Percentiles rank a stretch among this genome's conserved stretches.
Conservation (phyloP, 2,329 filamentous ascomycete species). For the Triangularia setosa region DNA sequence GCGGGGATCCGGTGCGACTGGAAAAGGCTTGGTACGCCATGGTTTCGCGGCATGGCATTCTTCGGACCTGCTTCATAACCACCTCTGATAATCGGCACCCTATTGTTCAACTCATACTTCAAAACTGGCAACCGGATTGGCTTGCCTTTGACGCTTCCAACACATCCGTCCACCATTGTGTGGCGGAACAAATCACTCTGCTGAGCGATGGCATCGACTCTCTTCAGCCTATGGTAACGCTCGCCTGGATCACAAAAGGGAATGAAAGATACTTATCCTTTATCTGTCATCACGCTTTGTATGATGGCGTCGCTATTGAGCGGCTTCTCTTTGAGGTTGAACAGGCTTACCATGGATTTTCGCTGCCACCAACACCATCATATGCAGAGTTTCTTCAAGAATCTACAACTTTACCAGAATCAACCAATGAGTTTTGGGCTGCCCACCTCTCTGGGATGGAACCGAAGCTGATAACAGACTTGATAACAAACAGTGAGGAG, state of each 20-base stretch:
- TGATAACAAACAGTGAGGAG: background rate
- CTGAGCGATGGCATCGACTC: conserved; percentile 43
- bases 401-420: conserved; percentile 46
- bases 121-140: conserved; percentile 42
- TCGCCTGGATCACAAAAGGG: conserved; percentile 38
- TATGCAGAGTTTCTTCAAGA: conserved; percentile 63
- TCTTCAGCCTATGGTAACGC: conserved; percentile 41
- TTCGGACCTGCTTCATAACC: conserved; percentile 70
- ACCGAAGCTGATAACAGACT: conserved; percentile 22
- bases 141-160: conserved; percentile 30
- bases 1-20: conserved; percentile 47
- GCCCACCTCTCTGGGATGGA: conserved; percentile 50
- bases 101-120: conserved; percentile 69
- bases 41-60: conserved; percentile 64
- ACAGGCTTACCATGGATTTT: conserved; percentile 43
- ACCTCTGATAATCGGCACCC: conserved; percentile 59
- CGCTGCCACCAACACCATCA: conserved; percentile 46
- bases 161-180: conserved; percentile 32
- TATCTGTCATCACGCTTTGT: conserved; percentile 73
- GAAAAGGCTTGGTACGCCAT: conserved; percentile 59
- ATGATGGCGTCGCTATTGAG: conserved; percentile 76
- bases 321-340: conserved; percentile 69
- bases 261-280: conserved; percentile 42
- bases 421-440: conserved; percentile 64
- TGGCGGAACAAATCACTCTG: conserved; percentile 38